Conservation (phyloP, 495 filamentous ascomycete genomes). For the Aspergillus funiculosus region DNA sequence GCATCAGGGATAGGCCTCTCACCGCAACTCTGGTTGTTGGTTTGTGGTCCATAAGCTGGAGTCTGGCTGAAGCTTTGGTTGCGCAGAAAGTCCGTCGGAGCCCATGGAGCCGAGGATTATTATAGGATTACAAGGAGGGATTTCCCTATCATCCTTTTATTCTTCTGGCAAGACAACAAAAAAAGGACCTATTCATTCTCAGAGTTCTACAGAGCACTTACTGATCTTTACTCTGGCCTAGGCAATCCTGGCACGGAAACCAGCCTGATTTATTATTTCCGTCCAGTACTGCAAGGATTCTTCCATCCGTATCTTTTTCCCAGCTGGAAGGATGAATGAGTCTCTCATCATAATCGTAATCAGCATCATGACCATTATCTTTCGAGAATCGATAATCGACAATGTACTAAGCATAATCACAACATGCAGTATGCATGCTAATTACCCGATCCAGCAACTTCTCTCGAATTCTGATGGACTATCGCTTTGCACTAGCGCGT, state of each 20-base stretch:
- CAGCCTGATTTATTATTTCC: slow-evolving; percentile 10
- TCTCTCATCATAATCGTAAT: too few relatives aligned
- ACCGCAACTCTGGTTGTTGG: slow-evolving; percentile 20
- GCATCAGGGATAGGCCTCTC: slow-evolving; percentile 4
- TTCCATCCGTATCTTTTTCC: slow-evolving; percentile 4
- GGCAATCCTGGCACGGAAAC: slow-evolving; percentile 3
- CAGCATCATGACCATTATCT: slow-evolving; percentile 6
- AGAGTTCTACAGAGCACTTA: slow-evolving; percentile 6
- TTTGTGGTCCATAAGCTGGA: neutral
- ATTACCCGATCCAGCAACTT: slow-evolving; percentile 11
- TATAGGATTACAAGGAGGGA: slow-evolving; percentile 6
- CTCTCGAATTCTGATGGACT: slow-evolving; percentile 4
- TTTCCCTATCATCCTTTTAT: too few relatives aligned
- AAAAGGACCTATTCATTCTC: neutral
- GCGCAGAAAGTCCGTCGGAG: slow-evolving; percentile 2
- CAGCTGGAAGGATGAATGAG: slow-evolving; percentile 8
- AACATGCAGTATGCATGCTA: slow-evolving; percentile 13
- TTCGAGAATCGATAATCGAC: slow-evolving; percentile 9
- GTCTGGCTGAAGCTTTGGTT: neutral
- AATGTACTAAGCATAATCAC: slow-evolving; percentile 2
- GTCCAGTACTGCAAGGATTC: slow-evolving; percentile 17
- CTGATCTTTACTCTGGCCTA: slow-evolving; percentile 11
- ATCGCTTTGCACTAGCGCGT: slow-evolving; percentile 5
- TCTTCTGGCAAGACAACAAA: too few relatives aligned
- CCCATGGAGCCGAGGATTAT: too few relatives aligned